Evolutionary conservation across 202 grass and related monocot species (phyloP), one percentile per base, ranked within the genome.

Genomic region (Carex sylvatica): DNA sequence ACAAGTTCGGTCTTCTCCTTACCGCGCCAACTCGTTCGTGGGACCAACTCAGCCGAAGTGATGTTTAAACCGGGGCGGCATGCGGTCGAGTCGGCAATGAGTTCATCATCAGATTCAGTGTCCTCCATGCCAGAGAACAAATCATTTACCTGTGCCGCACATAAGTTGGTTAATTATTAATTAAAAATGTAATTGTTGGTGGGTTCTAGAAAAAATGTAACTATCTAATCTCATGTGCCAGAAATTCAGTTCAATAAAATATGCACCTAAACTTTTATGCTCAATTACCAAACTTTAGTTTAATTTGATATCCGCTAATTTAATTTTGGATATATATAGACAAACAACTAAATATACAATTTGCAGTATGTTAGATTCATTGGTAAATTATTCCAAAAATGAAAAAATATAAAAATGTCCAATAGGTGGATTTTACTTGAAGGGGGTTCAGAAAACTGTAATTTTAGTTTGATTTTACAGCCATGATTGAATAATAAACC

Each of bases 1-100:
- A 98, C 92, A 22, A 82, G 92, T 79, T 98, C 95, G 61, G 80
- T 98, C 89, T 98, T 98, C 87, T 98, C 95, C 71, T 92, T 91
- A 64, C 95, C 86, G 8, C 94, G 82, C 95, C 95, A 98, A 36
- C 89, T 98, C 66, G 92, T 95, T 7, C 92, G 87, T 14, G 89
- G 87, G 24, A 95, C 92, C 62, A 98, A 87, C 89, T 86, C 90
- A 38, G 95, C 92, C 1, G 84, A 78, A 8, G 87, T 85, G 83
- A 98, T 95, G 84, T 98, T 93, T 30, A 98, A 82, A 13, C 95
- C 95, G 4, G 95, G 95, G 0, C 95, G 91, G 78, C 91, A 98
- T 24, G 95, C 95, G 3, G 91, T 93, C 0, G 91, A 91, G 62
- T 98, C 95, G 16, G 90, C 88, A 5, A 90, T 91, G 36, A 91